Evolutionary conservation across 495 filamentous ascomycete genomes (phyloP), one percentile per base, ranked within the genome.

Genomic region (Lasiosphaeria miniovina): DNA sequence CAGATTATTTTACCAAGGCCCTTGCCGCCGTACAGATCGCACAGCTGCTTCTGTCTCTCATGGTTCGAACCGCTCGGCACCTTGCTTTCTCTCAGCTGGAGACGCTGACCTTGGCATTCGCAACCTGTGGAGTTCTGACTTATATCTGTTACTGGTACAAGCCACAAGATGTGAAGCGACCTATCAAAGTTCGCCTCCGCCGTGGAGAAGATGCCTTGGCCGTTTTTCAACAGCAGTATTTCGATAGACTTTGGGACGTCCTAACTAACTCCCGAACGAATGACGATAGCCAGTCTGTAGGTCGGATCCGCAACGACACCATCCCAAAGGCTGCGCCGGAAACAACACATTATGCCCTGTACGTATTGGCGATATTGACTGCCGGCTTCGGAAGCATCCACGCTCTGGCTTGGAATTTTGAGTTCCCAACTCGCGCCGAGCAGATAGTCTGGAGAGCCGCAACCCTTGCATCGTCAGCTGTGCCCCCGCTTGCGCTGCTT

Each of bases 351-450:
- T n/a, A 6, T n/a, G 46, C 12, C n/a, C 5, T 49, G 6, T 17
- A 7, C 6, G 12, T 49, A 6, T 31, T 49, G 17, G 54, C 43
- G 4, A 50, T 61, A 7, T 6, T 31, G 15, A 36, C 45, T 14
- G 57, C 33, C 36, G 49, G 49, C 3, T 77, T 76, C 53, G 75
- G 71, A 48, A 67, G 57, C 36, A 64, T 75, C 3, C 71, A 77
- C 53, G 43, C 73, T 10, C 58, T 65, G 11, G 75, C 62, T 6
- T 78, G 77, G 74, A 68, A 77, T 50, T 75, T 73, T 54, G 54
- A 70, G 15, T 77, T 80, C 36, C 76, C 75, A 1, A 74, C 71
- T 4, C 17, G n/a, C 17, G 49, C 52, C 10, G 76, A 78, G 49
- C 55, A 57, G 40, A 34, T 69, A 0, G 54, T 76, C 8, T 77